Conservation (phyloP, 805 yeast species). For the Ogataea pilisensis region DNA sequence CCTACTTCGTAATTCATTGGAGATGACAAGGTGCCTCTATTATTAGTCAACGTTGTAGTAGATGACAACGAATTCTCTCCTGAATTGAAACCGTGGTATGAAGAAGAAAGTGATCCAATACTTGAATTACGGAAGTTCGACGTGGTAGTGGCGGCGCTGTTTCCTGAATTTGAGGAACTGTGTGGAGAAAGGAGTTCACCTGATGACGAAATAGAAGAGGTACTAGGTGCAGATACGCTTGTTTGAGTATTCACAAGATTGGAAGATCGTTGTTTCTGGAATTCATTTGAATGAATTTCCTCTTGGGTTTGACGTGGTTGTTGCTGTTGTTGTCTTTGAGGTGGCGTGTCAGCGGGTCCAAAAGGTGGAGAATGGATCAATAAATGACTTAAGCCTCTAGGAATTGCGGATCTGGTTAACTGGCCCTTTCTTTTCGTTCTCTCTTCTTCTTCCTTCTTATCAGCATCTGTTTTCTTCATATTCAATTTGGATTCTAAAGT, state of each 20-base stretch:
- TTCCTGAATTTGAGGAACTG: no score
- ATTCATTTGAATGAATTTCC: background rate
- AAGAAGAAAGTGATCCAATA: no score
- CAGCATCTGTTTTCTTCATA: conserved; percentile 33
- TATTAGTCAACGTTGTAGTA: conserved; percentile 5
- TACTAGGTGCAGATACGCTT: background rate
- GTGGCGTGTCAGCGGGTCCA: conserved; percentile 22
- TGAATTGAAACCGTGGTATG: background rate
- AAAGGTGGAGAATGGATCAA: conserved; percentile 38
- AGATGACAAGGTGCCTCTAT: conserved; percentile 3
- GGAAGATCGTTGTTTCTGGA: background rate
- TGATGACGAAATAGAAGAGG: background rate
- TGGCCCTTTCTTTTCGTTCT: conserved; percentile 45
- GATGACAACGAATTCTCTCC: conserved; percentile 7
- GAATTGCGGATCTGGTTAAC: conserved; percentile 47
- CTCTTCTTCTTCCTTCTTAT: conserved; percentile 43
- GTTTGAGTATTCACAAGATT: background rate
- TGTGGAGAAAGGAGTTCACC: background rate
- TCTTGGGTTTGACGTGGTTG: background rate
- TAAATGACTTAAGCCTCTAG: conserved; percentile 49
- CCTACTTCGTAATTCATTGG: conserved; percentile 7
- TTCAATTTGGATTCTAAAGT: conserved; percentile 29
- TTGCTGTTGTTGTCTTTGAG: conserved; percentile 8
- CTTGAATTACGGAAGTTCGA: no score
- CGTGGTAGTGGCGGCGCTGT: no score